phyloP scores from a whole-genome alignment of 2,329 filamentous ascomycete species.

The Trichoderma asperellum region DNA sequence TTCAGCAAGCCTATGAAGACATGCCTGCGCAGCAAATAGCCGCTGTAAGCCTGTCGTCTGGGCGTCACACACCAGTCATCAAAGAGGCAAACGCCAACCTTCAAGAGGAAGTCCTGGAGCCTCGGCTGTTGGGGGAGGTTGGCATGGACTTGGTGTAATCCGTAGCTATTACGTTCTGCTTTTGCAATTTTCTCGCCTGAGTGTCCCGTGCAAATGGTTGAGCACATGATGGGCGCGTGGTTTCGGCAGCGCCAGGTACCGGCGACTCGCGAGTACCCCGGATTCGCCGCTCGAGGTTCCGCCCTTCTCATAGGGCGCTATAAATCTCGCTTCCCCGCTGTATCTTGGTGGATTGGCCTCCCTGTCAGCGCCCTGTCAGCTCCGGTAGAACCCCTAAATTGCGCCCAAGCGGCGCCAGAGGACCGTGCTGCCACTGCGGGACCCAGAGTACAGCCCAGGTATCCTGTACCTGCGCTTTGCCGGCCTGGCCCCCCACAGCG shows the following conservation, averaged over 20 bases:
- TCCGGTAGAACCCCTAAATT: slow-evolving; percentile 9
- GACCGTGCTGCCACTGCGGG: background rate
- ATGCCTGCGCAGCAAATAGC: slow-evolving; percentile 6
- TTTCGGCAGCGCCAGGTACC: slow-evolving; percentile 18
- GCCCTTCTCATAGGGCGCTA: background rate
- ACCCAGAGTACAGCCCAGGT: slow-evolving; percentile 11
- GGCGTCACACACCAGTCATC: slow-evolving; percentile 12
- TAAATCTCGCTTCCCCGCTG: slow-evolving; percentile 8
- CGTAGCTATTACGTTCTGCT: slow-evolving; percentile 22
- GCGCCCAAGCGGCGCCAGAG: background rate
- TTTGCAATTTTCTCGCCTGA: slow-evolving; percentile 11
- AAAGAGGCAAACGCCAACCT: slow-evolving; percentile 2
- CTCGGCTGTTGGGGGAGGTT: slow-evolving; percentile 23
- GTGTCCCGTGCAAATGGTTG: slow-evolving; percentile 23
- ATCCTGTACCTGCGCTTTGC: slow-evolving; percentile 16
- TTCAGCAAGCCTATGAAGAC: background rate
- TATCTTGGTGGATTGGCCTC: background rate
- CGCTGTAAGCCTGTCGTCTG: background rate
- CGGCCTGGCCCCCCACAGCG: slow-evolving; percentile 19
- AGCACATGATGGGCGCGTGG: slow-evolving; percentile 28
- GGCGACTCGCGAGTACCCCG: slow-evolving; percentile 21
- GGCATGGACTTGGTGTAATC: background rate
- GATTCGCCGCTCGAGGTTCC: slow-evolving; percentile 25
- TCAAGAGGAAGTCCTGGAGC: background rate
- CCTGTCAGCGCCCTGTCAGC: background rate